Base-by-base conservation (phyloP, 179 eudicot genomes). In the Silene vulgaris region DNA sequence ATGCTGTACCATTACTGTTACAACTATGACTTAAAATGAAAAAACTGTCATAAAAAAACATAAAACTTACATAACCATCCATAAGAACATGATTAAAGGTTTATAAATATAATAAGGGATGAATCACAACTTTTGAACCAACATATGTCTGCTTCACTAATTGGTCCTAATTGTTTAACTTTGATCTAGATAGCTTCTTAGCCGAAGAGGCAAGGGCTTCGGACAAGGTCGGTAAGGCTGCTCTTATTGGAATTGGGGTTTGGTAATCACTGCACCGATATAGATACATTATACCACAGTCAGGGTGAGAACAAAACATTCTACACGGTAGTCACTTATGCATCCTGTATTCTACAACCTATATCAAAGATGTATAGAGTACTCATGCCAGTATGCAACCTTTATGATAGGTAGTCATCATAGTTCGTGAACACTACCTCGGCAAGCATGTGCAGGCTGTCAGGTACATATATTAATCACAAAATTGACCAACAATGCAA, bases 401-500 rank as follows among this genome's bases (percentile, higher is more conserved):
- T 45, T 76, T 60, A 3, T 40, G 69, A 69, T 30, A 48, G 17
- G 62, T 13, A 19, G 13, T 45, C 28, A 62, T 11, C 12, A 40
- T 40, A 62, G 26, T 3, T 16, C n/a, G 32, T 37, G 28, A 9
- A 70, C 56, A 70, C 32, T 65, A 52, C 72, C 43, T 28, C 17
- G 23, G 74, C 37, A 52, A 77, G 17, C 56, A 64, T 62, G 74
- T 14, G 43, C 59, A 19, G 37, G n/a, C 59, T 64, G 43, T 52
- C 66, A 54, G 70, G 14, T 13, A 21, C 6, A 48, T n/a, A 65
- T 17, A 35, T 0, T 29, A 29, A 13, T 1, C 74, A 60, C 8
- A 71, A 17, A 54, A 17, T 59, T 14, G 66, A 82, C 48, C 23
- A 75, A 45, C 60, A 71, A 37, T 35, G 26, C 69, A 63, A 74